Base-by-base conservation (phyloP, 805 yeast species). In the Starmerella khaoyaiensis region DNA sequence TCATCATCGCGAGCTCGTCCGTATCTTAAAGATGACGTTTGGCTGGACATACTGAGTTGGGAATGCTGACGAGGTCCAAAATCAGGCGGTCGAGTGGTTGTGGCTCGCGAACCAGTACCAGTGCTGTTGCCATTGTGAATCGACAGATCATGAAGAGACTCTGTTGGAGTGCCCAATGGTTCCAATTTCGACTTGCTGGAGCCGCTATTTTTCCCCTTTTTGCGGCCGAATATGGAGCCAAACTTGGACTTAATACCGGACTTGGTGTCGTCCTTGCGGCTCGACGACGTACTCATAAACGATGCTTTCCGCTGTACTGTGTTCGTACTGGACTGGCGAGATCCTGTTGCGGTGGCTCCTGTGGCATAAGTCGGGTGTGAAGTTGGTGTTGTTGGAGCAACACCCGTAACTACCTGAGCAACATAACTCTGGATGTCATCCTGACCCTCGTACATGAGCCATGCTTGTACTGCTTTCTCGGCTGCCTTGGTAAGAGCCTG, bases 401-500 rank as follows among this genome's bases (percentile, higher is more conserved):
- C 48, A 12, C 53, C 55, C 5, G 50, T 37, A 10, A 49, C 49
- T 15, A 51, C 29, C 42, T 51, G 51, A 8, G 55, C 55, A 1
- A 79, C 71, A 55, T 67, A 77, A 38, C 78, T 61, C 17, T 61
- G 53, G 40, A 78, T 67, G 53, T 79, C 84, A 42, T 63, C 70
- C 36, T 63, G 60, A 8, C 82, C 78, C 39, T 68, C 72, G 45
- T 75, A 76, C 30, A 69, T 70, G 51, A 84, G 64, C 35, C 79
- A 65, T 44, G 72, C 71, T 45, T 76, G 76, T 53, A 79, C 63
- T 5, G 80, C 72, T 31, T 60, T 60, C 59, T 84, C 94, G 53
- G 74, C 71, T 19, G 64, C 60, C 26, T 59, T 56, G 11, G 68
- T 62, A 26, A 63, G 60, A 24, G 56, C 56, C 45, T 64, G 66